Evolutionary conservation across 768 basidiomycete genomes (phyloP).

Genomic region (Tylopilus sp.): DNA sequence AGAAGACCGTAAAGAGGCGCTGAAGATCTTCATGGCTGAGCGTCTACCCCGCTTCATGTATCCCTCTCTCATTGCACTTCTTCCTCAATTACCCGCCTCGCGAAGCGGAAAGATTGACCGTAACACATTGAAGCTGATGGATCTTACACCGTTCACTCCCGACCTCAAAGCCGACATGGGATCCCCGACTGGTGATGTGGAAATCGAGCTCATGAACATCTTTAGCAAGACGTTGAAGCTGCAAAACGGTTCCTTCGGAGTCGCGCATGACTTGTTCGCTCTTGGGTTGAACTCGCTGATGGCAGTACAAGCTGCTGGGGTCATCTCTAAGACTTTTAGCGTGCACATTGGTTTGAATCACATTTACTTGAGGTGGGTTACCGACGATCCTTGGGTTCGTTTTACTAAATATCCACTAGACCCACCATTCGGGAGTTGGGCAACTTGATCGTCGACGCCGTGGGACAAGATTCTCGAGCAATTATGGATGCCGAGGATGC

Average conservation of each 20-base stretch:
- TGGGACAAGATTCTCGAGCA: conserved; percentile 27
- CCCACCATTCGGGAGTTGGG: conserved; percentile 27
- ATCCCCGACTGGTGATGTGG: conserved; percentile 24
- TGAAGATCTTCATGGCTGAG: conserved; percentile 27
- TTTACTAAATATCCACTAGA: conserved; percentile 6
- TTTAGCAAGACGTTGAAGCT: conserved; percentile 24
- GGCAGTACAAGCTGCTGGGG: conserved; percentile 31
- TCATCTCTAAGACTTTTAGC: conserved; percentile 27
- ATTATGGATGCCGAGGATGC: conserved; percentile 31
- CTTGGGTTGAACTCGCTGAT: conserved; percentile 31
- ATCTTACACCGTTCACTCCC: conserved; percentile 19
- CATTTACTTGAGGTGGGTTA: conserved; percentile 26
- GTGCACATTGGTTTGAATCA: conserved; percentile 30
- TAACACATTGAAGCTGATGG: conserved; percentile 27
- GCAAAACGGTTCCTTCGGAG: conserved; percentile 21
- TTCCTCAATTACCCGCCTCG: conserved; percentile 22
- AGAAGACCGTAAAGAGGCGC: conserved; percentile 19
- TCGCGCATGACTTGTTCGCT: conserved; percentile 29
- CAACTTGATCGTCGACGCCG: conserved; percentile 25
- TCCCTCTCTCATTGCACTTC: conserved; percentile 27
- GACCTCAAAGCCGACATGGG: conserved; percentile 25
- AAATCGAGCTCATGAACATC: conserved; percentile 24
- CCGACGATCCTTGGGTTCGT: neutral
- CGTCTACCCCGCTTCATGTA: conserved; percentile 33
- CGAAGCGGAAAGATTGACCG: conserved; percentile 30